phyloP scores from a whole-genome alignment of 2,329 filamentous ascomycete genomes.

The Dothistroma septosporum region DNA sequence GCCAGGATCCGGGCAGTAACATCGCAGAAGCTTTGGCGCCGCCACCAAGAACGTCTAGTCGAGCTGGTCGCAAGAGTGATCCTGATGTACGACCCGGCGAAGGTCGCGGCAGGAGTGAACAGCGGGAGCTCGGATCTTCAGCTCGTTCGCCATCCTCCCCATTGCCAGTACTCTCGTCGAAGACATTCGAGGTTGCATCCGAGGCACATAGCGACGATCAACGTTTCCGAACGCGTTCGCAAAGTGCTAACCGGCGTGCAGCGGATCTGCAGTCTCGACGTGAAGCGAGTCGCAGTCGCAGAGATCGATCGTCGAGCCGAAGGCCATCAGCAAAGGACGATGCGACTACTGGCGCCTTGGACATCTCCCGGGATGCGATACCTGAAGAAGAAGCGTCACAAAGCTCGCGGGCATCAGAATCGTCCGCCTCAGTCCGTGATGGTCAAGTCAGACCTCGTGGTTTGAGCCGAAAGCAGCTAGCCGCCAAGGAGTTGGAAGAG shows the following conservation, averaged over 20 bases:
- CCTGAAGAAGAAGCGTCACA: slow-evolving; percentile 3
- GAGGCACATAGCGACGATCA: slow-evolving; percentile 47
- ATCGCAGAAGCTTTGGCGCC: not conserved
- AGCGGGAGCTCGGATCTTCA: slow-evolving; percentile 55
- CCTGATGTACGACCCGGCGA: slow-evolving; percentile 26
- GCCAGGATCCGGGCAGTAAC: slow-evolving; percentile 1
- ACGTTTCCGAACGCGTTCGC: slow-evolving; percentile 46
- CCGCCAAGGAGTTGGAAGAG: slow-evolving; percentile 80
- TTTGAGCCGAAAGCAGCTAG: slow-evolving; percentile 43
- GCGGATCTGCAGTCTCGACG: slow-evolving; percentile 34
- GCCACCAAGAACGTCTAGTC: slow-evolving; percentile 7
- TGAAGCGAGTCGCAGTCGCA: slow-evolving; percentile 25
- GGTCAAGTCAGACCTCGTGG: slow-evolving; percentile 3
- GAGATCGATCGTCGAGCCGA: slow-evolving; percentile 24
- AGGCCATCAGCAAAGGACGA: slow-evolving; percentile 9
- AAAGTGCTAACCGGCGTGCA: slow-evolving; percentile 47
- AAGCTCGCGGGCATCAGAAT: slow-evolving; percentile 5
- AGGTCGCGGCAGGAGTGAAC: slow-evolving; percentile 57
- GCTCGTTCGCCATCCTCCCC: slow-evolving; percentile 75
- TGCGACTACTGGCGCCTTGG: not conserved
- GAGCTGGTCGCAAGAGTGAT: not conserved
- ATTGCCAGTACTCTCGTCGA: slow-evolving; percentile 63
- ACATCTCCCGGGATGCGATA: not conserved
- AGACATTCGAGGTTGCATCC: slow-evolving; percentile 54
- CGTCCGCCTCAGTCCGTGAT: not conserved